Conservation (phyloP, 2,329 filamentous ascomycete genomes). For the Clonostachys rhizophaga region DNA sequence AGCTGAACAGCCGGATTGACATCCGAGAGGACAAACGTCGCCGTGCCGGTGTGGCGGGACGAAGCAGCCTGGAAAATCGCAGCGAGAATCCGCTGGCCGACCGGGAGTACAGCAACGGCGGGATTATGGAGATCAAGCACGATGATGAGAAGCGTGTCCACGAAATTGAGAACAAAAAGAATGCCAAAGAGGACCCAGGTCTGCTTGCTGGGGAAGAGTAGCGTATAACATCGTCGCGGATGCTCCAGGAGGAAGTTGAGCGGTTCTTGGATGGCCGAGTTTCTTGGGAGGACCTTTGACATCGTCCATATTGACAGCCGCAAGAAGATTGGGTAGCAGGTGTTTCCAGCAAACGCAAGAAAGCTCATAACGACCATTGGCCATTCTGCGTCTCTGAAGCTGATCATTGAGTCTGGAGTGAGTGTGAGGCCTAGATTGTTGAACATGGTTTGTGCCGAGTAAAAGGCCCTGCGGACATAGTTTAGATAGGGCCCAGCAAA, state of each 20-base stretch:
- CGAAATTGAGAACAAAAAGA: conserved; percentile 44
- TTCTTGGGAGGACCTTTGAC: conserved; percentile 35
- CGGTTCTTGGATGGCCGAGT: conserved; percentile 30
- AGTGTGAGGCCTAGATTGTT: conserved; percentile 50
- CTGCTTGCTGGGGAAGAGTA: conserved; percentile 54
- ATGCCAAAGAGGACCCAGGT: conserved; percentile 53
- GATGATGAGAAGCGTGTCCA: conserved; percentile 51
- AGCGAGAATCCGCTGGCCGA: conserved; percentile 43
- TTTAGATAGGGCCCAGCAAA: background rate
- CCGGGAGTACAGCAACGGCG: conserved; percentile 36
- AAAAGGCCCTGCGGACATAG: conserved; percentile 31
- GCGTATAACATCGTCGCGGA: conserved; percentile 57
- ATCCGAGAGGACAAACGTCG: conserved; percentile 41
- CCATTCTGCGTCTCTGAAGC: conserved; percentile 35
- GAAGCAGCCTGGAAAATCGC: conserved; percentile 54
- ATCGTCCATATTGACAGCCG: conserved; percentile 54
- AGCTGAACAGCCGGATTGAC: conserved; percentile 52
- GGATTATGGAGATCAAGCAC: conserved; percentile 45
- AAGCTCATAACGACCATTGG: conserved; percentile 41
- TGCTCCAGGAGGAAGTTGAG: conserved; percentile 57
- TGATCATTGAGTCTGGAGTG: conserved; percentile 48
- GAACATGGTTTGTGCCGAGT: conserved; percentile 44
- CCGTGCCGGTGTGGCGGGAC: conserved; percentile 40
- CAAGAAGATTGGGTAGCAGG: conserved; percentile 52
- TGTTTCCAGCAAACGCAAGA: conserved; percentile 47